Evolutionary conservation across 176 grass and related monocot species (phyloP).

Genomic region (Aegilops tauschii): DNA sequence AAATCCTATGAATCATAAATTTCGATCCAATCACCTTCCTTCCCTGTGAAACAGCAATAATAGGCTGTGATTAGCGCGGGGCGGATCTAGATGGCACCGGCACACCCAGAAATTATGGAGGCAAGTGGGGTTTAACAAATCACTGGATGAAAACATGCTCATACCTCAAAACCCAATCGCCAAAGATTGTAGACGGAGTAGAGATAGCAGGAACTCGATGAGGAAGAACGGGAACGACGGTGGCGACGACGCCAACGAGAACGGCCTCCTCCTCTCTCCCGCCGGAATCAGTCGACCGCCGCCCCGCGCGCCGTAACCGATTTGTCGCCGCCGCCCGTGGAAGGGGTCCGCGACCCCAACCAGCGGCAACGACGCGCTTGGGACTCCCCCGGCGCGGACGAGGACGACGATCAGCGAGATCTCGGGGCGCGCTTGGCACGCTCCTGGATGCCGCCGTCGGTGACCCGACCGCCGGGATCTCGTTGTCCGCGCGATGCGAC

Average conservation of each 20-base stretch:
- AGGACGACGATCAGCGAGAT: not conserved
- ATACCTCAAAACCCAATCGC: not conserved
- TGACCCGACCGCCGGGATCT: slow-evolving; percentile 3
- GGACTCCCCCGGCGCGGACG: not conserved
- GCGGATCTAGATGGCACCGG: not conserved
- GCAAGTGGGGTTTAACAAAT: not conserved
- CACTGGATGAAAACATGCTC: not conserved
- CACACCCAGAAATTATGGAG: not conserved
- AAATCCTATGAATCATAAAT: not conserved
- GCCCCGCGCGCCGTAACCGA: not conserved
- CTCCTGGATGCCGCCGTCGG: slow-evolving; percentile 1
- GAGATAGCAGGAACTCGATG: not conserved
- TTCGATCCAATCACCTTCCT: slow-evolving; percentile 12
- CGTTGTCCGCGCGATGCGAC: not conserved
- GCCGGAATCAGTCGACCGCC: not conserved
- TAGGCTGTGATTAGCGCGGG: not conserved
- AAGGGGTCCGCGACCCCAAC: not conserved
- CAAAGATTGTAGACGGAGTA: not conserved
- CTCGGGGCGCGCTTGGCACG: not conserved
- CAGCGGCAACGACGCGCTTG: not conserved
- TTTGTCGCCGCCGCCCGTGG: not conserved
- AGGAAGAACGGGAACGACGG: not conserved
- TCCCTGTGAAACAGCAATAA: slow-evolving; percentile 22
- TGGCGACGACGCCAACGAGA: not conserved
- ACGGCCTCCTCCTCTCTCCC: not conserved